These are phyloP conservation scores for Penicillium flavigenum DNA, from an alignment of 495 filamentous ascomycete species.

Conservation along the genomic window DNA sequence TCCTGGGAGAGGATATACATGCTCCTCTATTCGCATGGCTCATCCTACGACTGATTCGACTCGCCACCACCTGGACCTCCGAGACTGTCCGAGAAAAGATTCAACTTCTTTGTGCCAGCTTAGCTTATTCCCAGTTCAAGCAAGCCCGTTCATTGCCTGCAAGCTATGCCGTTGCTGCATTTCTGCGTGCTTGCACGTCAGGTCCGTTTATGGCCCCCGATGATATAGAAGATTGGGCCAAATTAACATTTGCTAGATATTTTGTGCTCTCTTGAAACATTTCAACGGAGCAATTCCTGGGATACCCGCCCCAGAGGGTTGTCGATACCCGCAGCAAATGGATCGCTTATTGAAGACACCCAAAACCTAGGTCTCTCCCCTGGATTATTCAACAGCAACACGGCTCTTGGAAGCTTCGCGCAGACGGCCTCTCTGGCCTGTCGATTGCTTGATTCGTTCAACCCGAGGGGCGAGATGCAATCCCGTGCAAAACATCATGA, in stretches of 20 bases:
- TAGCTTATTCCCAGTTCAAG: conserved; percentile 38
- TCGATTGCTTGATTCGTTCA: conserved; percentile 35
- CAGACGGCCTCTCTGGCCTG: conserved; percentile 27
- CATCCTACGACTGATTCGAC: conserved; percentile 38
- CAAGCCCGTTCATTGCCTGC: conserved; percentile 33
- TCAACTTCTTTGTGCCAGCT: conserved; percentile 30
- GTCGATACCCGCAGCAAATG: conserved; percentile 28
- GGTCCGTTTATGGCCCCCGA: conserved; percentile 30
- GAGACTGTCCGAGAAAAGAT: conserved; percentile 32
- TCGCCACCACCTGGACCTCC: conserved; percentile 29
- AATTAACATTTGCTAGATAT: conserved; percentile 37
- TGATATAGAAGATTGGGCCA: neutral
- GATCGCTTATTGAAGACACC: conserved; percentile 34
- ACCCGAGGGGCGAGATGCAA: conserved; percentile 11
- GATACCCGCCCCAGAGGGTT: conserved; percentile 14
- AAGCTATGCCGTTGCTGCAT: conserved; percentile 31
- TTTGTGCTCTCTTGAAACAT: conserved; percentile 34
- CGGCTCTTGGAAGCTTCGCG: conserved; percentile 28
- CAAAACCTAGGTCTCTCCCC: conserved; percentile 35
- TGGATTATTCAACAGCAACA: conserved; percentile 26
- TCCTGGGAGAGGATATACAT: conserved; percentile 47
- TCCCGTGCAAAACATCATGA: conserved; percentile 11
- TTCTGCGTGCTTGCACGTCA: conserved; percentile 37
- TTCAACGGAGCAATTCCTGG: conserved; percentile 9
- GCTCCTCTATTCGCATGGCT: conserved; percentile 82